Evolutionary conservation across 2,329 filamentous ascomycete genomes (phyloP).

Genomic region (Fusarium aywerte): DNA sequence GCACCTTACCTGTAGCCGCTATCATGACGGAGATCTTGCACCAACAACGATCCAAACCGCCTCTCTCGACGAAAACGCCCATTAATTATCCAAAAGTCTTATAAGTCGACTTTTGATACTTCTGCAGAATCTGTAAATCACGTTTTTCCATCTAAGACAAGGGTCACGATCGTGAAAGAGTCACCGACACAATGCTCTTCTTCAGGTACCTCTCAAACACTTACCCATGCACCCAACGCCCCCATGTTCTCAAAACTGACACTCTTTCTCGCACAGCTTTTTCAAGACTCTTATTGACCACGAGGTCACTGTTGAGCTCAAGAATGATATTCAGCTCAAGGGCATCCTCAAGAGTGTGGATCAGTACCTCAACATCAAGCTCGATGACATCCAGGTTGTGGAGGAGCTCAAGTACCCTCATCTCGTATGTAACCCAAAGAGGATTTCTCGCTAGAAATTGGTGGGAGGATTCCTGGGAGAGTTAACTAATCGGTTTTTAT

Average conservation of each 20-base stretch:
- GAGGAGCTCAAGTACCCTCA: constrained; percentile 97
- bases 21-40: constrained; percentile 39
- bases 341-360: constrained; percentile 97
- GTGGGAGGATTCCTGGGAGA: background rate
- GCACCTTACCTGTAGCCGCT: constrained; percentile 21
- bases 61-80: constrained; percentile 1
- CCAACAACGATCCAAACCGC: constrained; percentile 29
- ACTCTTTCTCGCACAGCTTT: constrained; percentile 68
- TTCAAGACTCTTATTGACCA: constrained; percentile 99
- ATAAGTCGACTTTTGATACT: background rate
- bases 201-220: constrained; percentile 53
- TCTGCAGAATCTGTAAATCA: fast-evolving
- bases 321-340: constrained; percentile 98
- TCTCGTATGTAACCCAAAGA: constrained; percentile 66
- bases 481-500: background rate
- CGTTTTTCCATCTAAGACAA: background rate
- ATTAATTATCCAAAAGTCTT: constrained; percentile 1
- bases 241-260: constrained; percentile 8
- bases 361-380: constrained; percentile 99
- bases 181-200: constrained; percentile 55
- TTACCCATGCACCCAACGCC: background rate
- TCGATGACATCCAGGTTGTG: constrained; percentile 92
- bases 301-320: constrained; percentile 97
- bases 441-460: background rate
- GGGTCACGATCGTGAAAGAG: background rate